These are phyloP conservation scores for Ramularia endophylla DNA, from an alignment of 2,329 filamentous ascomycete genomes.

Conservation along the genomic window DNA sequence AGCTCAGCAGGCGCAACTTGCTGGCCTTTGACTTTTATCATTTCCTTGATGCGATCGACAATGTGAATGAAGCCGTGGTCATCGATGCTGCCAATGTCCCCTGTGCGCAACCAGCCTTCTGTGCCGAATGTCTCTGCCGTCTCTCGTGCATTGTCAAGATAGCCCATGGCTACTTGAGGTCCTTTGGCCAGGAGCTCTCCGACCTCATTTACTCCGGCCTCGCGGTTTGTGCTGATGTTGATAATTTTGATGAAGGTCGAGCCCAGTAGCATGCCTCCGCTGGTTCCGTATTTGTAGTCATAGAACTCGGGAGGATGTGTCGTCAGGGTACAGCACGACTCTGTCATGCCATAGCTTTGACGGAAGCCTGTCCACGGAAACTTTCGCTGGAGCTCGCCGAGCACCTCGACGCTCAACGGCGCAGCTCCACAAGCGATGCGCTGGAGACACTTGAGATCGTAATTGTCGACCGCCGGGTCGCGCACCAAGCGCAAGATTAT, in stretches of 20 bases:
- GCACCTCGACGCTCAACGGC: constrained; percentile 51
- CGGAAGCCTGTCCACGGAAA: constrained; percentile 58
- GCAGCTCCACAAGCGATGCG: constrained; percentile 50
- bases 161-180: constrained; percentile 35
- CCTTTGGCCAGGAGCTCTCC: constrained; percentile 43
- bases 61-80: constrained; percentile 52
- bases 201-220: constrained; percentile 45
- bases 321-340: constrained; percentile 57
- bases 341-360: constrained; percentile 64
- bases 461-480: constrained; percentile 47
- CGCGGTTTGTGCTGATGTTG: constrained; percentile 42
- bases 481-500: constrained; percentile 55
- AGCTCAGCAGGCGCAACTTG: constrained; percentile 59
- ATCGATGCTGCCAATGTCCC: constrained; percentile 52
- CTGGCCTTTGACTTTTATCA: constrained; percentile 63
- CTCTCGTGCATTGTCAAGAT: constrained; percentile 28
- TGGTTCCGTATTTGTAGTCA: constrained; percentile 52
- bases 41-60: constrained; percentile 59
- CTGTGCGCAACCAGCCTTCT: constrained; percentile 53
- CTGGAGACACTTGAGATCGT: constrained; percentile 49
- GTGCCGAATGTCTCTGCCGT: constrained; percentile 40
- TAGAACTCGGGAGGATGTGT: constrained; percentile 53
- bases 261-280: constrained; percentile 51
- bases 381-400: constrained; percentile 48
- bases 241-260: constrained; percentile 56